A percentile compares a stretch with the other conserved stretches of the same genome.
Evolutionary conservation across 441 rosid species (phyloP).

Genomic region (Kokia cookei): DNA sequence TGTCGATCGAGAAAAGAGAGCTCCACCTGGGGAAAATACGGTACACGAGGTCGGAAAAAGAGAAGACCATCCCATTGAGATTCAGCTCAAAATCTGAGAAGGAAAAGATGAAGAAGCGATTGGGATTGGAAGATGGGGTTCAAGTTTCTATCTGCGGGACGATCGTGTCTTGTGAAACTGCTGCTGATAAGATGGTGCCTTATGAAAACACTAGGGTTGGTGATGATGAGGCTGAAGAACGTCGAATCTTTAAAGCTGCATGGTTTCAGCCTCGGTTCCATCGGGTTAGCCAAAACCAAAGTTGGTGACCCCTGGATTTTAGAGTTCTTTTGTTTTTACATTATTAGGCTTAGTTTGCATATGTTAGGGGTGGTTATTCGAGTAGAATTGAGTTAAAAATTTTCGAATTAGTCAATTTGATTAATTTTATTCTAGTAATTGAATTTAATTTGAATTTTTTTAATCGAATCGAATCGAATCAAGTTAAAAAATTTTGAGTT

Average conservation of each 20-base stretch:
- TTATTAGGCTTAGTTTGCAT: too few relatives aligned
- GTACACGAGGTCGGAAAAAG: neutral
- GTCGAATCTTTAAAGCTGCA: conserved; percentile 7
- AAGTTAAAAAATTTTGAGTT: too few relatives aligned
- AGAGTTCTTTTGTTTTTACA: too few relatives aligned
- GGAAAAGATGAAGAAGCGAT: neutral
- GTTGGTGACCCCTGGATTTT: conserved; percentile 5
- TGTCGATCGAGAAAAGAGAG: neutral
- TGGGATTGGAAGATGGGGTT: conserved; percentile 1
- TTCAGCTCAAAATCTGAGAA: neutral
- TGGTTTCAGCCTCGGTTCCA: conserved; percentile 29
- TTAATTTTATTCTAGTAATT: too few relatives aligned
- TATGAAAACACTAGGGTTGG: neutral
- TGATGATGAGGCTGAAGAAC: neutral
- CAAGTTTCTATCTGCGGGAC: conserved; percentile 19
- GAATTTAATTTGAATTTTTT: too few relatives aligned
- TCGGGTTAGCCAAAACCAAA: conserved; percentile 2
- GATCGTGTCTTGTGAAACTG: neutral
- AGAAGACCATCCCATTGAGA: neutral
- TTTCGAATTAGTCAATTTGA: too few relatives aligned
- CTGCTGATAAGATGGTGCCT: neutral
- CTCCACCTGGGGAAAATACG: neutral
- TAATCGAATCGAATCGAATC: too few relatives aligned
- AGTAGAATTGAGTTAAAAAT: too few relatives aligned
- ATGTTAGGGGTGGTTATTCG: too few relatives aligned